Evolutionary conservation across 2,329 filamentous ascomycete species (phyloP).

Genomic region (Aaosphaeria arxii): DNA sequence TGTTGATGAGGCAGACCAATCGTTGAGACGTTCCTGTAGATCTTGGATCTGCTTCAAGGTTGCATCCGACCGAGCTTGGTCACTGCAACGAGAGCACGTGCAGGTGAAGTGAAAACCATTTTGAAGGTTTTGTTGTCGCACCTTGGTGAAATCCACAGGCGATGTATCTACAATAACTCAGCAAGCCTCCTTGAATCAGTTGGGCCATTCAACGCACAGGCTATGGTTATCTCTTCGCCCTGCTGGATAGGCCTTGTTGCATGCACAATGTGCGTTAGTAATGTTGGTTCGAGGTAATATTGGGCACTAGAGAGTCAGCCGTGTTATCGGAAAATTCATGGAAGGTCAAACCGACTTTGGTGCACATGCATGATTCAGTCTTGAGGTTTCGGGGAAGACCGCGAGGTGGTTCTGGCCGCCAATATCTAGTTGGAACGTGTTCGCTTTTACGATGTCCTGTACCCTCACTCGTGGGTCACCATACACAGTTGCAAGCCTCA

Average conservation of each 20-base stretch:
- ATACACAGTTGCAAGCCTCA: constrained; percentile 24
- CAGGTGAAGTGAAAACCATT: constrained; percentile 43
- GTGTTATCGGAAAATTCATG: neutral
- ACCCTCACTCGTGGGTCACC: constrained; percentile 19
- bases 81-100: constrained; percentile 35
- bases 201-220: constrained; percentile 23
- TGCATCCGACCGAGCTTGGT: constrained; percentile 23
- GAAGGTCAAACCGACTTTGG: constrained; percentile 21
- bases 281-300: constrained; percentile 34
- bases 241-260: constrained; percentile 29
- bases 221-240: constrained; percentile 42
- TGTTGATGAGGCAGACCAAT: constrained; percentile 18
- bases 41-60: constrained; percentile 25
- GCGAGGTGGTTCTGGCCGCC: constrained; percentile 28
- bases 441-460: constrained; percentile 35
- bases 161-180: constrained; percentile 27
- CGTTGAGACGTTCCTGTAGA: constrained; percentile 30
- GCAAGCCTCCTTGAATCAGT: neutral
- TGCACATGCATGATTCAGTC: constrained; percentile 42
- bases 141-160: constrained; percentile 27
- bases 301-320: constrained; percentile 31
- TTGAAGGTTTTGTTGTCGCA: constrained; percentile 28
- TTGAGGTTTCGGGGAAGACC: constrained; percentile 38
- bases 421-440: constrained; percentile 30
- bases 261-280: constrained; percentile 40